Evolutionary conservation across 371 early-diverging fungal genomes (phyloP), one percentile per base, ranked within the genome.

Genomic region (Synchytrium microbalum): DNA sequence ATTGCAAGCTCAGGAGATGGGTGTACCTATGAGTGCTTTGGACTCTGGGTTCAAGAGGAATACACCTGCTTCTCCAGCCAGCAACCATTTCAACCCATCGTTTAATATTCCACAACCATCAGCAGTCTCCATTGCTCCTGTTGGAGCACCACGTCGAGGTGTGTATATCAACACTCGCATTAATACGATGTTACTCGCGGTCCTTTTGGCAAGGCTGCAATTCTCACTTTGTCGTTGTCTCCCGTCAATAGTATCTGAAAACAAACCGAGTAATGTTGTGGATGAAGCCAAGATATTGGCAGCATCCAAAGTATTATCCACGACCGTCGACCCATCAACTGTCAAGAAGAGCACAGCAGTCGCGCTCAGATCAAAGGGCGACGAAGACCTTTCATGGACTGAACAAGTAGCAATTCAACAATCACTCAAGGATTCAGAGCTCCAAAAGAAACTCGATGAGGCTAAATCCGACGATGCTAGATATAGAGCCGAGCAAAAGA

Each of bases 1-100:
- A 64, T 69, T 91, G 54, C 90, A 92, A 54, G 54, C 1, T 38
- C 33, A 29, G 55, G 53, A 16, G 56, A 56, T 56, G 26, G 56
- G 56, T 24, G 10, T 28, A 5, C 24, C 29, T 32, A 29, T 32
- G 53, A 38, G n/a, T 3, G 27, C 5, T 5, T 19, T 31, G 25
- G 51, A 24, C 19, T 33, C 19, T 3, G 51, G 52, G 2, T 24
- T 26, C 28, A 32, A 61, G 53, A 23, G 8, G 46, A 38, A 32
- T 13, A 14, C 33, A 5, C 32, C 33, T 61, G 19, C 61, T 3
- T 8, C 19, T 3, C 3, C 53, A 13, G 28, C 38, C 26, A 30
- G 59, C 59, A 5, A 10, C 59, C 29, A 29, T 26, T 13, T 29
- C 32, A 19, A 59, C 29, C 32, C 31, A 57, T 24, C 57, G 13